Conservation (phyloP, 441 rosid species). For the Croton setiger region DNA sequence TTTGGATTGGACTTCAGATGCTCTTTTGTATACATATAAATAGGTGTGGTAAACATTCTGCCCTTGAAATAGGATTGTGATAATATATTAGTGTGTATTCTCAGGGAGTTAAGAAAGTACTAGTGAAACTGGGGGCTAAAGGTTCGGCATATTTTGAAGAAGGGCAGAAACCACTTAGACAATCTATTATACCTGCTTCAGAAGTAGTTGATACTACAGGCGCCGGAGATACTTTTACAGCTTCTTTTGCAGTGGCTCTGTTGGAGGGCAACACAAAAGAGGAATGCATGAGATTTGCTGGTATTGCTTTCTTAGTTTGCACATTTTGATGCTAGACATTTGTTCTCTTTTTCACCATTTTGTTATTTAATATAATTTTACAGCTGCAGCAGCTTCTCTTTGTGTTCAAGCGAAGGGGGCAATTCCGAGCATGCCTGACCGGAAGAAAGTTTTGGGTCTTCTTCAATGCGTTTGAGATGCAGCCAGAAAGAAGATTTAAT, state of each 20-base stretch:
- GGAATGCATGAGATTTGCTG: conserved; percentile 84
- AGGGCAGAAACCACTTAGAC: conserved; percentile 65
- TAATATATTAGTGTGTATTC: conserved; percentile 1
- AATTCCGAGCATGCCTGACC: conserved; percentile 87
- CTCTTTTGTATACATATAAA: neutral
- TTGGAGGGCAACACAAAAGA: conserved; percentile 71
- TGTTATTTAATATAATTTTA: too few relatives aligned
- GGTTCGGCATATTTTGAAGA: conserved; percentile 79
- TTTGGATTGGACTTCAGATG: neutral
- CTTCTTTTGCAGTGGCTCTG: conserved; percentile 88
- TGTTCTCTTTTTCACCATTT: too few relatives aligned
- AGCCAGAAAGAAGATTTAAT: too few relatives aligned
- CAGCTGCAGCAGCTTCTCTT: conserved; percentile 97
- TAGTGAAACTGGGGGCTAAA: conserved; percentile 81
- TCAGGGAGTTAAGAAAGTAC: conserved; percentile 81
- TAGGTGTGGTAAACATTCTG: neutral
- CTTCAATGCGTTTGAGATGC: conserved; percentile 30
- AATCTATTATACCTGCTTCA: conserved; percentile 61
- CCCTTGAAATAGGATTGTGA: neutral
- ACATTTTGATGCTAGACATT: neutral
- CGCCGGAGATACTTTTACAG: conserved; percentile 95
- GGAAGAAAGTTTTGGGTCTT: conserved; percentile 59
- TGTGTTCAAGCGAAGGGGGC: conserved; percentile 96
- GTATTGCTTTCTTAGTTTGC: conserved; percentile 25
- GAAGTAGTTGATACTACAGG: conserved; percentile 88